Evolutionary conservation across 306 rosid genomes (phyloP).

Genomic region (Prunus persica): Prunus_persica_NCBIv2 NC_034014.1:24516501-24517000

Average conservation of each 20-base stretch:
- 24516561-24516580: conserved; percentile 14
- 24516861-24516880: too few species aligned
- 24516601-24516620: not conserved
- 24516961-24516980: too few species aligned
- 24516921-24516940: too few species aligned
- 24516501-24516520: conserved; percentile 23
- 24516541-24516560: not conserved
- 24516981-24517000: too few species aligned
- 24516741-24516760: conserved; percentile 8
- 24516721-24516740: conserved; percentile 16
- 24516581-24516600: conserved; percentile 5
- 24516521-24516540: not conserved
- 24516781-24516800: not conserved
- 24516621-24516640: not conserved
- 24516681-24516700: conserved; percentile 50
- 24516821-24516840: too few species aligned
- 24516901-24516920: too few species aligned
- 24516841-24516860: too few species aligned
- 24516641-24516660: not conserved
- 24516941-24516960: too few species aligned
- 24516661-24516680: conserved; percentile 23
- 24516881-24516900: too few species aligned
- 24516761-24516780: not conserved
- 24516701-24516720: conserved; percentile 13
- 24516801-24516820: not conserved